Evolutionary conservation across 2,329 filamentous ascomycete genomes (phyloP).

Genomic region (Aschersonia sp.): DNA sequence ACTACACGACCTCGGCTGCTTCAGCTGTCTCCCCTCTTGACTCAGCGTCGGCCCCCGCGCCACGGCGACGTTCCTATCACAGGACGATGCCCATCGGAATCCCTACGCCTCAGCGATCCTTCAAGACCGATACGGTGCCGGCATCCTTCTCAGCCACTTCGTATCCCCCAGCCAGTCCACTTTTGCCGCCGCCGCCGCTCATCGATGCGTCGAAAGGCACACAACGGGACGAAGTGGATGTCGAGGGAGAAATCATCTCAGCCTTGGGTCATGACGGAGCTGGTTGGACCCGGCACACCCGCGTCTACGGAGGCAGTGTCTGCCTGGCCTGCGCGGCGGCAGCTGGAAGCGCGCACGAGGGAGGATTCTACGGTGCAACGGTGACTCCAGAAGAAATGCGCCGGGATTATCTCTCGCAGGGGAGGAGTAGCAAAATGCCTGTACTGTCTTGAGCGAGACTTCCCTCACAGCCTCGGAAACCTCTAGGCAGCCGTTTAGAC

Average conservation of each 20-base stretch:
- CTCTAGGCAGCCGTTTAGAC: neutral
- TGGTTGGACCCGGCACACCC: constrained; percentile 42
- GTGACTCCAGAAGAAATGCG: constrained; percentile 38
- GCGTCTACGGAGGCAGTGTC: constrained; percentile 43
- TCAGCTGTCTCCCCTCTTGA: constrained; percentile 11
- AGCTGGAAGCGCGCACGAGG: constrained; percentile 19
- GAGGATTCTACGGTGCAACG: constrained; percentile 38
- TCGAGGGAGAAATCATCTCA: constrained; percentile 36
- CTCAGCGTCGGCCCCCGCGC: constrained; percentile 16
- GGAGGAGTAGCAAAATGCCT: neutral
- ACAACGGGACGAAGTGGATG: constrained; percentile 20
- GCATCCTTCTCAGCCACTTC: constrained; percentile 29
- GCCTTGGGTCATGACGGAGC: constrained; percentile 30
- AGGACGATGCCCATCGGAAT: constrained; percentile 22
- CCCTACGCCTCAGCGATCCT: constrained; percentile 12
- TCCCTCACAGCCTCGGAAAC: neutral
- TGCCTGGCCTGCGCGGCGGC: constrained; percentile 41
- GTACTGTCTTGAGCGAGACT: constrained; percentile 1
- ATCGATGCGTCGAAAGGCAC: constrained; percentile 10
- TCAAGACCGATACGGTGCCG: constrained; percentile 10
- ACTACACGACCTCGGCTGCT: constrained; percentile 26
- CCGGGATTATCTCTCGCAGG: neutral
- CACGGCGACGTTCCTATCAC: constrained; percentile 27
- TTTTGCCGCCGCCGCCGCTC: constrained; percentile 34
- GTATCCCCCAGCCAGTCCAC: constrained; percentile 31